phyloP scores from a whole-genome alignment of 1,139 yeast species.

The Kodamaea sp. region DNA sequence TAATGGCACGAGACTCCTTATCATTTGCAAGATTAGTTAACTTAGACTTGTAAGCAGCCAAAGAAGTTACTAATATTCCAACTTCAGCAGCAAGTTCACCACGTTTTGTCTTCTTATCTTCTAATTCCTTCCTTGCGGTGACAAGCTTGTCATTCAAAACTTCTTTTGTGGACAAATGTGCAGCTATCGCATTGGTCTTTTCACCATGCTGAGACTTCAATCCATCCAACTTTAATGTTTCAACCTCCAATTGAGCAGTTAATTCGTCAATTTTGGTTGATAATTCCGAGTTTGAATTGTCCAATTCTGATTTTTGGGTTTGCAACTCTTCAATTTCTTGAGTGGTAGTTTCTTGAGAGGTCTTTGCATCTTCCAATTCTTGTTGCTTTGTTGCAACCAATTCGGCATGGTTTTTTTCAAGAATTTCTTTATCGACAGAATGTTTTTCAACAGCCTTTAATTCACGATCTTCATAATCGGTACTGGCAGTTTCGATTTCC shows the following conservation, averaged over 20 bases:
- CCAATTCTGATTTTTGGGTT: conserved; percentile 40
- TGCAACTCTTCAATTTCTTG: conserved; percentile 44
- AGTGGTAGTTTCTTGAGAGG: conserved; percentile 44
- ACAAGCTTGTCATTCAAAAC: conserved; percentile 39
- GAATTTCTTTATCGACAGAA: conserved; percentile 41
- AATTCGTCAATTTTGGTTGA: conserved; percentile 39
- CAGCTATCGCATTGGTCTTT: conserved; percentile 36
- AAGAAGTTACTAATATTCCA: conserved; percentile 39
- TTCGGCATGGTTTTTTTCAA: conserved; percentile 44
- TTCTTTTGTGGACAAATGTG: conserved; percentile 37
- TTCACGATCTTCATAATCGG: conserved; percentile 47
- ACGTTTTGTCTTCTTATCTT: conserved; percentile 37
- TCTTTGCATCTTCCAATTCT: conserved; percentile 48
- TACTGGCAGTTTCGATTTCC: conserved; percentile 45
- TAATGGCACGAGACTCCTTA: conserved; percentile 32
- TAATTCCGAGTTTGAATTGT: conserved; percentile 43
- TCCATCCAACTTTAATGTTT: conserved; percentile 37
- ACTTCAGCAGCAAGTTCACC: conserved; percentile 42
- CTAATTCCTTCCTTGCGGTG: conserved; percentile 31
- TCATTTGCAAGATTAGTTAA: conserved; percentile 39
- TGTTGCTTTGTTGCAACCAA: conserved; percentile 46
- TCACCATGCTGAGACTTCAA: conserved; percentile 39
- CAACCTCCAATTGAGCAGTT: conserved; percentile 39
- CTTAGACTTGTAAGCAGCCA: conserved; percentile 46
- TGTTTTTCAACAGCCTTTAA: conserved; percentile 46